These are phyloP conservation scores for Lactifluus volemus DNA, from an alignment of 768 basidiomycete species.

Conservation along the genomic window DNA sequence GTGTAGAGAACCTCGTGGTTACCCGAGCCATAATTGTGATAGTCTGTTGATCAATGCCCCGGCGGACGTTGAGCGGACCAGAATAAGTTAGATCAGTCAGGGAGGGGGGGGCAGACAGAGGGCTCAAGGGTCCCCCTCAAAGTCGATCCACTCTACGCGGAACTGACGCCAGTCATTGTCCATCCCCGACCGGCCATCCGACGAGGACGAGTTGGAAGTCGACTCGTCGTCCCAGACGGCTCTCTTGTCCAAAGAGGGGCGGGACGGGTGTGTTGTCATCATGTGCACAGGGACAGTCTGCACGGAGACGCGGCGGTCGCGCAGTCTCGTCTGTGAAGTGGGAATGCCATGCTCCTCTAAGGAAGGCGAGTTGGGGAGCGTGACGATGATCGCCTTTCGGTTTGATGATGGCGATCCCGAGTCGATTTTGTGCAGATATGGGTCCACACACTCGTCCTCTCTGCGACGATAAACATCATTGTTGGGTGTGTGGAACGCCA, in stretches of 20 bases:
- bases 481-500: neutral
- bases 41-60: neutral
- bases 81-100: neutral
- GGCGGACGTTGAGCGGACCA: neutral
- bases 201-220: neutral
- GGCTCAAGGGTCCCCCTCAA: neutral
- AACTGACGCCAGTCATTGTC: slow-evolving; percentile 15
- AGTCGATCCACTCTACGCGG: slow-evolving; percentile 18
- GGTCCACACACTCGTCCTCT: neutral
- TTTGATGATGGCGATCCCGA: neutral
- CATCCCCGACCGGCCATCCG: neutral
- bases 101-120: too few species aligned
- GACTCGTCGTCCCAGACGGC: slow-evolving; percentile 2
- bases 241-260: neutral
- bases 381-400: neutral
- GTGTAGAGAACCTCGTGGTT: neutral
- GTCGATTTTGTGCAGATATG: slow-evolving; percentile 1
- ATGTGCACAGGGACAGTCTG: neutral
- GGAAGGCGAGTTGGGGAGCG: neutral
- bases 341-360: neutral
- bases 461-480: neutral
- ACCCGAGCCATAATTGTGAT: neutral
- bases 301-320: neutral
- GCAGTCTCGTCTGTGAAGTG: neutral
- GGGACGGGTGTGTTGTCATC: neutral